Percentiles rank a stretch among this genome's conserved stretches.
Conservation (phyloP, 352 stramenopile species). For the Blastocystis hominis region DNA sequence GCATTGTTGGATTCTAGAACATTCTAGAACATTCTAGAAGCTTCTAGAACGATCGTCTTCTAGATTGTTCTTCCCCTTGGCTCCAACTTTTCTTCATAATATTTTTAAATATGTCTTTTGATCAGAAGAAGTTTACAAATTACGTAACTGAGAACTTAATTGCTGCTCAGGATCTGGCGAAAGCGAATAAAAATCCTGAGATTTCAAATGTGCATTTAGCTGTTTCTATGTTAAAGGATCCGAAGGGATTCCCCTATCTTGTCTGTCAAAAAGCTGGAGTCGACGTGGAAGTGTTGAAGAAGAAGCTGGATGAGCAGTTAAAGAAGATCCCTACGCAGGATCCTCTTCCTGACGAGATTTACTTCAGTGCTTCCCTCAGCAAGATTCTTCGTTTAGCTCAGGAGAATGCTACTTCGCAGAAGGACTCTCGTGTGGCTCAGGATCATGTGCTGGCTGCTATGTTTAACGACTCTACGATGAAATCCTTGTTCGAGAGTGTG, state of each 20-base stretch:
- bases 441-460: constrained; percentile 72
- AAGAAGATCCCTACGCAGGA: constrained; percentile 70
- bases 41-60: not conserved
- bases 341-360: constrained; percentile 68
- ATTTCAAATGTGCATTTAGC: constrained; percentile 62
- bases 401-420: constrained; percentile 72
- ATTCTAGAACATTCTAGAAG: not conserved
- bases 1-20: not conserved
- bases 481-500: constrained; percentile 68
- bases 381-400: constrained; percentile 73
- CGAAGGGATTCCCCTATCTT: constrained; percentile 65
- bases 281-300: constrained; percentile 65
- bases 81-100: not conserved
- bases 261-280: constrained; percentile 66
- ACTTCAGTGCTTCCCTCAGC: constrained; percentile 67
- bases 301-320: constrained; percentile 66
- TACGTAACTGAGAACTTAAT: constrained; percentile 23
- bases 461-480: constrained; percentile 67
- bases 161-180: not conserved
- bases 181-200: constrained; percentile 43
- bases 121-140: constrained; percentile 28
- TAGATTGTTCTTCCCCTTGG: too few species aligned
- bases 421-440: constrained; percentile 70
- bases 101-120: constrained; percentile 25
- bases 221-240: constrained; percentile 69